phyloP scores from a whole-genome alignment of 2,329 filamentous ascomycete genomes.

The Pseudocercospora macadamiae region DNA sequence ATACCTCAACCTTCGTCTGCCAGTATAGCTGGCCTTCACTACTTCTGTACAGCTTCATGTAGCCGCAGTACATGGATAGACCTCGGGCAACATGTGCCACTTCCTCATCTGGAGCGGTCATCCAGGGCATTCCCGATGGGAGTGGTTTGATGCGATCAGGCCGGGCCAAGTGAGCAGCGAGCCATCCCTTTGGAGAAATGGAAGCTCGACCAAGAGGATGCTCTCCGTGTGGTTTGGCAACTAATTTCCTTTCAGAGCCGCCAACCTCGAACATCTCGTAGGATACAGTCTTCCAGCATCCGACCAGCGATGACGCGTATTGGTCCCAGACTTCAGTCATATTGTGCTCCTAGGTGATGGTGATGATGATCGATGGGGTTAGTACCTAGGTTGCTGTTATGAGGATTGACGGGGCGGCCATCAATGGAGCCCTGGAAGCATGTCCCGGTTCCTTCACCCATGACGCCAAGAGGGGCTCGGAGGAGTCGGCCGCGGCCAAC shows the following conservation, averaged over 20 bases:
- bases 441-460: not conserved
- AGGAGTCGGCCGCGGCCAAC: not conserved
- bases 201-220: conserved; percentile 27
- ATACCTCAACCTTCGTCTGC: conserved; percentile 32
- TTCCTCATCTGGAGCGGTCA: conserved; percentile 26
- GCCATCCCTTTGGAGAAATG: conserved; percentile 29
- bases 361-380: not conserved
- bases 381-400: not conserved
- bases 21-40: conserved; percentile 27
- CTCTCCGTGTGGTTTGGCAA: conserved; percentile 32
- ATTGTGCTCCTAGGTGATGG: not conserved
- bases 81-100: conserved; percentile 30
- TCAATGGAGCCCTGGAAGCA: not conserved
- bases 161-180: conserved; percentile 29
- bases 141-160: conserved; percentile 22
- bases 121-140: conserved; percentile 26
- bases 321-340: conserved; percentile 27
- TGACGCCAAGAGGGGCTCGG: not conserved
- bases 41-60: conserved; percentile 29
- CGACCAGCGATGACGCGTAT: conserved; percentile 25
- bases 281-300: conserved; percentile 33
- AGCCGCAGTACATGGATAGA: conserved; percentile 31
- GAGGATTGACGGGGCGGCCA: not conserved
- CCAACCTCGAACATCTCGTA: conserved; percentile 27
- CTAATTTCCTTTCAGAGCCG: conserved; percentile 21